Evolutionary conservation across 495 filamentous ascomycete species (phyloP), one percentile per base, ranked within the genome.

Genomic region (Aspergillus bridgeri): DNA sequence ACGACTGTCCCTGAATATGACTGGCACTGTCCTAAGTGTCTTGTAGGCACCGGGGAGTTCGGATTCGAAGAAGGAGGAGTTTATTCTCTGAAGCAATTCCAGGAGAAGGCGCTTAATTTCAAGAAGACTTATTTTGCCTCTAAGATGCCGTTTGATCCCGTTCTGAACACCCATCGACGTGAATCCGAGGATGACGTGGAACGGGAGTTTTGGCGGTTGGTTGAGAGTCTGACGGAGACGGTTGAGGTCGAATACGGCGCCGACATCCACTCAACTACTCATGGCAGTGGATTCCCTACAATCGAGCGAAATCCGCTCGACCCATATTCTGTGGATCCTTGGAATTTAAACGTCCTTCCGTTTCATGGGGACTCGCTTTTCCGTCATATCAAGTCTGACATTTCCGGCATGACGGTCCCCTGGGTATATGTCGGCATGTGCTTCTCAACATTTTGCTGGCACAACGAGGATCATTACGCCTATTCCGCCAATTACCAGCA

Each of bases 351-450:
- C 68, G 86, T 95, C 18, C 80, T 99, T 59, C 94, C 94, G 0
- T 82, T 96, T 53, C 86, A 97, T 66, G 84, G 88, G 0, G 92
- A 97, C 44, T 97, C 93, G 6, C 80, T 99, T 8, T 98, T 98
- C 74, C 83, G 92, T 51, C 89, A 99, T 68, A 97, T 98, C 79
- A 98, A 98, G 68, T 89, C 92, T 0, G 94, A 99, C 71, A 92
- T 99, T 56, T 97, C 94, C n/a, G 94, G 94, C 33, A 99, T 99
- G 94, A 99, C 94, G 1, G 93, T 99, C 6, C 94, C 94, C 17
- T 99, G 94, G 94, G 85, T 98, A 6, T 99, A 99, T 68, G 95
- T 99, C n/a, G 94, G 94, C 58, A 99, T 99, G 94, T 95, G 92
- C 64, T 99, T 99, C 71, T 98, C 94, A 3, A 97, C 93, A 3